Percentiles rank a stretch among this genome's conserved stretches.
These are phyloP conservation scores for Vanrija pseudolonga DNA, from an alignment of 1,284 basidiomycete species.

Conservation along the genomic window DNA sequence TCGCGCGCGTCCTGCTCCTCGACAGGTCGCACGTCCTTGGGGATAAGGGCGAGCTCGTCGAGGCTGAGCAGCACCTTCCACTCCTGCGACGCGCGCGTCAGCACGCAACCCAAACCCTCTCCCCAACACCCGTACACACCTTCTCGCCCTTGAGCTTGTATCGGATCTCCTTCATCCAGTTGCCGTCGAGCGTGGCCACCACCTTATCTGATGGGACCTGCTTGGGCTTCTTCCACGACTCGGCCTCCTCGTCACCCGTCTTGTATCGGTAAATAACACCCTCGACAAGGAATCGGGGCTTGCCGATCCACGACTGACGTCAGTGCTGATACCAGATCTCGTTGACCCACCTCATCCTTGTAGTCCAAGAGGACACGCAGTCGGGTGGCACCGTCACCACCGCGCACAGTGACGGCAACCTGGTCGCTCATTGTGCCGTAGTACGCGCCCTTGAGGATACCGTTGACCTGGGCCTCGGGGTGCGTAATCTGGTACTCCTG, in stretches of 20 bases:
- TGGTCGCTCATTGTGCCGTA: constrained; percentile 69
- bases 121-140: constrained; percentile 35
- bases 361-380: constrained; percentile 85
- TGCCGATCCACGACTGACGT: constrained; percentile 80
- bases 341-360: constrained; percentile 77
- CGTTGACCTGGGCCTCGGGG: constrained; percentile 84
- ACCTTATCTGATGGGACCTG: constrained; percentile 77
- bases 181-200: constrained; percentile 80
- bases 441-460: constrained; percentile 68
- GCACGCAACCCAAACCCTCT: too few relatives aligned
- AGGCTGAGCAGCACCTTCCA: constrained; percentile 73
- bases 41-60: constrained; percentile 66
- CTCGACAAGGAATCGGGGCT: constrained; percentile 79
- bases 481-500: constrained; percentile 79
- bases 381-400: constrained; percentile 58
- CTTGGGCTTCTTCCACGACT: constrained; percentile 75
- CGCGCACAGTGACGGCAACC: constrained; percentile 76
- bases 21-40: constrained; percentile 79
- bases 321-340: background rate
- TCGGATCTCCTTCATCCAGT: constrained; percentile 77
- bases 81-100: constrained; percentile 52
- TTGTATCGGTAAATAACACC: constrained; percentile 81
- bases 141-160: constrained; percentile 69
- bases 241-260: constrained; percentile 53
- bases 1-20: constrained; percentile 74